Conservation (phyloP, 2,329 filamentous ascomycete species). For the Ophiostoma piceae region DNA sequence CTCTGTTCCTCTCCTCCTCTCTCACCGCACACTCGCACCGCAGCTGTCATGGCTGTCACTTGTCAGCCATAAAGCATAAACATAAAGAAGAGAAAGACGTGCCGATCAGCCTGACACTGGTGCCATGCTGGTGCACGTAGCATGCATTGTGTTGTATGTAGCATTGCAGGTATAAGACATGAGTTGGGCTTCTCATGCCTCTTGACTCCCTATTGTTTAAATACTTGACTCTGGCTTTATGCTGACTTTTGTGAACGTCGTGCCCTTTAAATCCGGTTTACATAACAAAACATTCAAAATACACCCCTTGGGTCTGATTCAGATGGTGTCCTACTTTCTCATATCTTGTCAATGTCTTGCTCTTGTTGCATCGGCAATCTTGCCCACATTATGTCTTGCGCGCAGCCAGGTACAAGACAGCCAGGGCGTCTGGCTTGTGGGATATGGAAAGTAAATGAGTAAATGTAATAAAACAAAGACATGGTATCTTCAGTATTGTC, state of each 20-base stretch:
- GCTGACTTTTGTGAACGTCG: no score
- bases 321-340: not conserved
- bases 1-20: not conserved
- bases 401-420: slow-evolving; percentile 8
- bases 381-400: not conserved
- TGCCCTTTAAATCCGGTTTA: no score
- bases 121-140: not conserved
- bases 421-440: not conserved
- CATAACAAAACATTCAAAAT: not conserved
- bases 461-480: not conserved
- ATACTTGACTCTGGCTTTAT: no score
- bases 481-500: not conserved
- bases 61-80: not conserved
- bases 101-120: not conserved
- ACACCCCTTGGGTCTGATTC: not conserved
- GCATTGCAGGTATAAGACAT: not conserved
- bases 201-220: no score
- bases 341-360: not conserved
- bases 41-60: not conserved
- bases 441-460: not conserved
- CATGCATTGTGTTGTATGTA: not conserved
- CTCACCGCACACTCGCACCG: not conserved
- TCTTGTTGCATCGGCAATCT: not conserved
- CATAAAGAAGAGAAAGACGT: no score
- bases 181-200: no score